Evolutionary conservation across 345 rosid species (phyloP), one percentile per base, ranked within the genome.

Genomic region (Mangifera indica): DNA sequence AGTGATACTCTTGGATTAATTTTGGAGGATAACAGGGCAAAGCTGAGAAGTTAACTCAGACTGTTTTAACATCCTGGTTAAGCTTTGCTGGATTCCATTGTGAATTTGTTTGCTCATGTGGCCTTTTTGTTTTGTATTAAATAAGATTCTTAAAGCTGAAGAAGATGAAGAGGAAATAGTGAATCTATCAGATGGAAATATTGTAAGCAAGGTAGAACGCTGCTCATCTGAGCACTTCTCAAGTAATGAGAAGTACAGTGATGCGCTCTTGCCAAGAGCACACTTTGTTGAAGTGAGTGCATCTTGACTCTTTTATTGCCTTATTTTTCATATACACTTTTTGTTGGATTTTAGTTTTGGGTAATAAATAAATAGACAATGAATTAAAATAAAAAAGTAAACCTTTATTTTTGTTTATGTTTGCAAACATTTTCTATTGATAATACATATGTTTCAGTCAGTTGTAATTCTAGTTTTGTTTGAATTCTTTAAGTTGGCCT

Each of bases 111-210:
- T 66, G 64, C 67, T 77, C 67, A 89, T 87, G 94, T 86, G 94
- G 94, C 89, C 90, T 72, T 78, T 87, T 66, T 86, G 79, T 75
- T 77, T 90, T 56, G 83, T 84, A 62, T 78, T 81, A 17, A 86
- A 82, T 81, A 90, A 87, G 83, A 81, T 90, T 75, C 81, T 87
- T 53, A 84, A 63, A 76, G 67, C 74, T 40, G 92, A 83, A 37
- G 91, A 84, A 53, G 84, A 71, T 22, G 76, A 77, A 4, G 78
- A 64, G 17, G 84, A 55, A 56, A 37, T 18, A 67, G 65, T 48
- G 15, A 64, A 49, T 69, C 72, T 66, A 66, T 60, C 77, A 55
- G 71, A 76, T 52, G 79, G 64, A 21, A 79, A 71, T 42, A 75
- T 51, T 63, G 70, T 60, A 48, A 61, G 45, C 49, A 57, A 68